phyloP scores from a whole-genome alignment of 148 eudicot species.

The Arctostaphylos glauca region DNA sequence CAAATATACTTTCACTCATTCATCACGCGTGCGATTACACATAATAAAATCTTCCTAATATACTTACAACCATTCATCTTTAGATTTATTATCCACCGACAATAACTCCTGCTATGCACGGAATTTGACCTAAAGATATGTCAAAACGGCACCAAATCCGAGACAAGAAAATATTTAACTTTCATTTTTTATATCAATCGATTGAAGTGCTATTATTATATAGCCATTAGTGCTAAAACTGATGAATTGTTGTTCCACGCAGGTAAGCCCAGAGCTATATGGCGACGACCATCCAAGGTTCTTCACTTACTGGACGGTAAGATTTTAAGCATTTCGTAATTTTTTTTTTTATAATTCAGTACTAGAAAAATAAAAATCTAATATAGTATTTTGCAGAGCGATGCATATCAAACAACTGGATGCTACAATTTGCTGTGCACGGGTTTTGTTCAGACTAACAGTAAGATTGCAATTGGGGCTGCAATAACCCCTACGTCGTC shows the following conservation, averaged over 20 bases:
- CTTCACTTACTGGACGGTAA: constrained; percentile 98
- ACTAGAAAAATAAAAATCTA: too few species aligned
- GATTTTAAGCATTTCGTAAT: neutral
- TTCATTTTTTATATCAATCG: too few species aligned
- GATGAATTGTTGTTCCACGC: constrained; percentile 20
- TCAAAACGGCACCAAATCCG: too few species aligned
- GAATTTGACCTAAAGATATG: too few species aligned
- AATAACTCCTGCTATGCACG: too few species aligned
- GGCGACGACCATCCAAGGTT: constrained; percentile 92
- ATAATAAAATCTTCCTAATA: too few species aligned
- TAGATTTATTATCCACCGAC: too few species aligned
- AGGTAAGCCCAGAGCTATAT: constrained; percentile 96
- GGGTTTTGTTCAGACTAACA: constrained; percentile 36
- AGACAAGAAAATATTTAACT: too few species aligned
- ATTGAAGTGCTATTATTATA: too few species aligned
- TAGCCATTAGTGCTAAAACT: constrained; percentile 22
- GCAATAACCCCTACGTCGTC: constrained; percentile 87
- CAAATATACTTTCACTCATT: too few species aligned
- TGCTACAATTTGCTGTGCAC: constrained; percentile 39
- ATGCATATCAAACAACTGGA: constrained; percentile 37
- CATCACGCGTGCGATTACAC: too few species aligned
- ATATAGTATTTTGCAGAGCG: constrained; percentile 16
- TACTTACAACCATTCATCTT: too few species aligned
- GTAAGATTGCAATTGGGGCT: constrained; percentile 30
- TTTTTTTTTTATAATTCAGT: neutral